phyloP scores from a whole-genome alignment of 139 green algal genomes.

The Auxenochlorella pyrenoidosa region DNA sequence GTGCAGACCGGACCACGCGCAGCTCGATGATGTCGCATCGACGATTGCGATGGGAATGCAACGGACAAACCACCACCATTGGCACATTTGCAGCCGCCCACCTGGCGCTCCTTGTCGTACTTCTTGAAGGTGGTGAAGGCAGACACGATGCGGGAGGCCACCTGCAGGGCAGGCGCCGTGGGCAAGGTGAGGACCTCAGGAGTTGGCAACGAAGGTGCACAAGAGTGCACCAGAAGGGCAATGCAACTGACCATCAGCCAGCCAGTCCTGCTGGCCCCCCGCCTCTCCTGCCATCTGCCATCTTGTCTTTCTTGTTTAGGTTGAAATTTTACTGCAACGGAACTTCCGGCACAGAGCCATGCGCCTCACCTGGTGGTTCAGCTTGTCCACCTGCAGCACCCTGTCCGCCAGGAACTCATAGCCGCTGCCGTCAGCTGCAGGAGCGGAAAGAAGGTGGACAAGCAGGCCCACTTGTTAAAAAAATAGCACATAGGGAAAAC shows the following conservation, averaged over 20 bases:
- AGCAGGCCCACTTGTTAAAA: too few species aligned
- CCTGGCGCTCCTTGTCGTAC: conserved; percentile 78
- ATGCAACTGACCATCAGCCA: not conserved
- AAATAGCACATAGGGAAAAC: too few species aligned
- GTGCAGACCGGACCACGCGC: too few species aligned
- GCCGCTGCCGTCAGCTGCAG: conserved; percentile 83
- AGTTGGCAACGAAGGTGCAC: not conserved
- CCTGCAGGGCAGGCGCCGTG: conserved; percentile 42
- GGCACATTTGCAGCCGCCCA: not conserved
- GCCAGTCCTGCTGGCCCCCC: not conserved
- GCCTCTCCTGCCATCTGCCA: not conserved
- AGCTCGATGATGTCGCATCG: too few species aligned
- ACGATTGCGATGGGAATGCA: too few species aligned
- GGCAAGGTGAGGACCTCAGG: not conserved
- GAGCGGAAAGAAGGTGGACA: not conserved
- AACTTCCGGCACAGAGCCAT: too few species aligned
- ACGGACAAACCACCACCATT: too few species aligned
- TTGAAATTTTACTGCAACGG: too few species aligned
- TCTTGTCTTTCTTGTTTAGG: too few species aligned
- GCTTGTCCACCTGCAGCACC: conserved; percentile 80
- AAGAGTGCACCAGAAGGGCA: too few species aligned
- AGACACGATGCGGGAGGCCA: conserved; percentile 85
- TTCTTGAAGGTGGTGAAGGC: conserved; percentile 90
- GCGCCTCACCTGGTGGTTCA: conserved; percentile 84
- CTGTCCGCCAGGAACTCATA: conserved; percentile 94